Evolutionary conservation across 2,329 filamentous ascomycete species (phyloP), one percentile per base, ranked within the genome.

Genomic region (Alternaria arborescens): DNA sequence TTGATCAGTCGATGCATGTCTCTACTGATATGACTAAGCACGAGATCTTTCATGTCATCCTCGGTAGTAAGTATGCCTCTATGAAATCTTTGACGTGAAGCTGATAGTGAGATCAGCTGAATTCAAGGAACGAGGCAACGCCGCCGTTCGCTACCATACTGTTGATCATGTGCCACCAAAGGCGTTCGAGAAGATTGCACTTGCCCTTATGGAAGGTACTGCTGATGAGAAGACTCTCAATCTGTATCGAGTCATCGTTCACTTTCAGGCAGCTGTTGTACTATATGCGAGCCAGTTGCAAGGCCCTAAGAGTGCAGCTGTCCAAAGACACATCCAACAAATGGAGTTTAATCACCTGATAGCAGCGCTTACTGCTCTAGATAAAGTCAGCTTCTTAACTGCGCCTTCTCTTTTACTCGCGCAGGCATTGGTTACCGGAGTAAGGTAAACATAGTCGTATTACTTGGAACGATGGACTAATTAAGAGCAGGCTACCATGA

Each of bases 101-200:
- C 55, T 61, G 20, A 62, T 55, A 12, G 34, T 2, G 30, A 32
- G n/a, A 11, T 40, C 16, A 73, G 71, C 64, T 46, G 70, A 75
- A 51, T 58, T 52, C 8, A 71, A 63, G 46, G 52, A 54, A 4
- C 51, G 57, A 10, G 53, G 66, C 11, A 44, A 66, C 20, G 42
- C 63, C 3, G 62, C 63, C 3, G 63, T 71, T 38, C 64, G 71
- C 36, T 69, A 75, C 12, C 67, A 73, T 16, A 66, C 57, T 11
- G 61, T 74, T 18, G 72, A 75, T 40, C 73, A 76, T 36, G 65
- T 77, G n/a, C 71, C 71, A 8, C 56, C 70, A n/a, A 71, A 69
- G 38, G 70, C 73, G 2, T 58, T 76, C 18, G 72, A 76, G 46
- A 65, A 66, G 22, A 77, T 77, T 22, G 70, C 67, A 14, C 63